Percentiles rank a stretch among this genome's conserved stretches.
These are phyloP conservation scores for Verruconis gallopava DNA, from an alignment of 2,329 filamentous ascomycete species.

Conservation along the genomic window DNA sequence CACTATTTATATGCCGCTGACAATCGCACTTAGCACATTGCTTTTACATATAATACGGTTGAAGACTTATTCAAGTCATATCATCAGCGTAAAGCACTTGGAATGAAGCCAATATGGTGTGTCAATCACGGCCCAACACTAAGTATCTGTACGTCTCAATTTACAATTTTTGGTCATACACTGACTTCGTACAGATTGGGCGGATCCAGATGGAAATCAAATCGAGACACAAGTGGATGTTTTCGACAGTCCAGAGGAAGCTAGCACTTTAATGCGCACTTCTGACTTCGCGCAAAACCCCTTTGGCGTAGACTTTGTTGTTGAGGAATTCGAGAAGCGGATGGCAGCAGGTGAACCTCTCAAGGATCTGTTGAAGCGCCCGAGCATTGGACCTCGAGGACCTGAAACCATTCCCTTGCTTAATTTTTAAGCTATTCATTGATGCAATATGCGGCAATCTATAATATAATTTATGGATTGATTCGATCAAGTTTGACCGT, in stretches of 20 bases:
- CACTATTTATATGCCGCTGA: no score
- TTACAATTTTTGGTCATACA: not conserved
- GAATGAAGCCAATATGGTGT: slow-evolving; percentile 26
- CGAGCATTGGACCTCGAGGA: not conserved
- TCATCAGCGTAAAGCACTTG: slow-evolving; percentile 13
- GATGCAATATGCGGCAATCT: no score
- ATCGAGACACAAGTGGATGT: slow-evolving; percentile 34
- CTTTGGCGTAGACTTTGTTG: slow-evolving; percentile 32
- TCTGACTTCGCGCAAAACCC: slow-evolving; percentile 29
- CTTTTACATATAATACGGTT: slow-evolving; percentile 16
- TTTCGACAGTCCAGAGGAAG: slow-evolving; percentile 20
- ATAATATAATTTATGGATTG: no score
- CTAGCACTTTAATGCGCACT: slow-evolving; percentile 27
- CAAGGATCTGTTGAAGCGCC: not conserved
- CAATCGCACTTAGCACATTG: slow-evolving; percentile 14
- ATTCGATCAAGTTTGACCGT: no score
- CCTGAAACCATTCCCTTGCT: no score
- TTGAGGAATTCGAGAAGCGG: slow-evolving; percentile 27
- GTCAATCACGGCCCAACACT: slow-evolving; percentile 37
- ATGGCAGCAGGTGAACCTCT: slow-evolving; percentile 10
- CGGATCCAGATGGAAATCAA: slow-evolving; percentile 31
- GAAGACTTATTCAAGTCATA: slow-evolving; percentile 14
- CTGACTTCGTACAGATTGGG: not conserved
- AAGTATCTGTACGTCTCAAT: slow-evolving; percentile 24
- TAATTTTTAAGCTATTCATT: no score